Evolutionary conservation across 2,329 filamentous ascomycete genomes (phyloP), one percentile per base, ranked within the genome.

Genomic region (Xylariaceae sp.): DNA sequence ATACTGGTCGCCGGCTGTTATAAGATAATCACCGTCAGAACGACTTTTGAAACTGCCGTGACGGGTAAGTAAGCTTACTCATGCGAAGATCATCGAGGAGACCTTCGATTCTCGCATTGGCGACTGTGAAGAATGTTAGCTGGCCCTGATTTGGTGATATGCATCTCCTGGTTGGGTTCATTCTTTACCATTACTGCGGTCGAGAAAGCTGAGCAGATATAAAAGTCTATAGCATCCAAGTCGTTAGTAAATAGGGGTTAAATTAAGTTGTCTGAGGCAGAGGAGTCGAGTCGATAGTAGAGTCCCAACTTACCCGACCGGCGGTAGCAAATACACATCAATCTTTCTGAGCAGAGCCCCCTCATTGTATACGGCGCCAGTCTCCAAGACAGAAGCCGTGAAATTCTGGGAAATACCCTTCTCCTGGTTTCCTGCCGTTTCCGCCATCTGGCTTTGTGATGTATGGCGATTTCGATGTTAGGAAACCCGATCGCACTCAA

Each of bases 1-100:
- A 54, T 88, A 88, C 60, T 86, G 76, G 45, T 85, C 79, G 0
- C 79, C 81, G 30, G 77, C 77, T 78, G 42, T 11, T 19, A 19
- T 19, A 19, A 19, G 19, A 9, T 5, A 34, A n/a, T 19, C 19
- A 12, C 34, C 19, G 41, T 55, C 12, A 55, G 53, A 47, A 43
- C 30, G 30, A 7, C 3, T 26, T 31, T 45, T 26, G 2, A 1
- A 48, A 19, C 19, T 19, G 19, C 19, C 19, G 19, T 19, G 3
- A 26, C 19, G n/a, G 5, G 3, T 3, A 11, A 43, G 32, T 5
- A 11, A 29, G 68, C 44, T 68, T 74, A 75, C 82, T 76, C 71
- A 82, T 82, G 45, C 76, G 51, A 3, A 83, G 58, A 60, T 83
- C 79, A 3, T 64, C 68, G 0, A 78, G 67, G 46, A 84, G 72